Conservation (phyloP, 768 basidiomycete genomes). For the Boletus reticuloceps region DNA sequence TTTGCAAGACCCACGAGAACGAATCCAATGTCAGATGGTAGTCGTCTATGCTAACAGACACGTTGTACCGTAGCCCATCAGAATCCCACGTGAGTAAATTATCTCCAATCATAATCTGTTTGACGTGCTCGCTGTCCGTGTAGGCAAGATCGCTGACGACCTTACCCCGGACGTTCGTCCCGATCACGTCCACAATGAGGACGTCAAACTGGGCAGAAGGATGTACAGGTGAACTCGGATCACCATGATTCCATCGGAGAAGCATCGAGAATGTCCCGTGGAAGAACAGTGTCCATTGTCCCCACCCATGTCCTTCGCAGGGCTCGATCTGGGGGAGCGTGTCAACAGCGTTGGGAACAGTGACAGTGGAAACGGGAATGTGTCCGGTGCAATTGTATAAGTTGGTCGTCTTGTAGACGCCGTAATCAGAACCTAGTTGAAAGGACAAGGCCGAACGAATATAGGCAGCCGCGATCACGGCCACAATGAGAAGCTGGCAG, state of each 20-base stretch:
- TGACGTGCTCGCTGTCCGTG: not conserved
- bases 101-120: constrained; percentile 6
- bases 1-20: constrained; percentile 6
- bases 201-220: constrained; percentile 7
- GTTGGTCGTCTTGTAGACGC: not conserved
- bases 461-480: too few species aligned
- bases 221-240: not conserved
- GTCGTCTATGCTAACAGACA: constrained; percentile 3
- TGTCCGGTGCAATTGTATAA: constrained; percentile 18
- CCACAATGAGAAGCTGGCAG: too few species aligned
- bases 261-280: constrained; percentile 11
- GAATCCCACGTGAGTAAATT: constrained; percentile 12
- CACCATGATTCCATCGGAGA: constrained; percentile 13
- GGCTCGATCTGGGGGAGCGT: constrained; percentile 14
- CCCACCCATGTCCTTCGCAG: constrained; percentile 4
- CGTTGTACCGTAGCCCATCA: constrained; percentile 12
- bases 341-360: constrained; percentile 10
- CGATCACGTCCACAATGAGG: constrained; percentile 2
- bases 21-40: constrained; percentile 8
- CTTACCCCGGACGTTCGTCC: constrained; percentile 1
- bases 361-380: constrained; percentile 9
- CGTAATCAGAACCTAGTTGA: too few species aligned
- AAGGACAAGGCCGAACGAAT: too few species aligned
- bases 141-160: not conserved
- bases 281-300: constrained; percentile 13